Conservation (phyloP, 2,329 filamentous ascomycete species). For the Sphaceloma murrayae region DNA sequence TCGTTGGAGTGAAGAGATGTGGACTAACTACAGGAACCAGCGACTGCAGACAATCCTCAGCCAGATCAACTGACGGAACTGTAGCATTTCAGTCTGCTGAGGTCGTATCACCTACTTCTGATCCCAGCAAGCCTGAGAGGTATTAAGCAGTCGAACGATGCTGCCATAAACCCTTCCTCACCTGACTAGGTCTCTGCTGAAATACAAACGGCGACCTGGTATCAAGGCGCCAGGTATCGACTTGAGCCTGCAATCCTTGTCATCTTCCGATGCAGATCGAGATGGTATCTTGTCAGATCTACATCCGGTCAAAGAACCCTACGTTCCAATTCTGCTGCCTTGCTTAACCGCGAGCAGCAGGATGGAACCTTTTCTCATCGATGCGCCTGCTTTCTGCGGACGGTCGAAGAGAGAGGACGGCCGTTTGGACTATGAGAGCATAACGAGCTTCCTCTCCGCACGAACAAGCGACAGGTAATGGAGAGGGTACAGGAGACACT, state of each 20-base stretch:
- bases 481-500: background rate
- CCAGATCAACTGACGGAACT: background rate
- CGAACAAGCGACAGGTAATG: background rate
- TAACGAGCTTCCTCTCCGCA: background rate
- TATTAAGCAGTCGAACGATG: too few species aligned
- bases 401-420: constrained; percentile 17
- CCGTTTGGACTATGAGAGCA: background rate
- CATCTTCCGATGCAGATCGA: constrained; percentile 13
- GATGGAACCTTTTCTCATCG: constrained; percentile 16
- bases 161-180: too few species aligned
- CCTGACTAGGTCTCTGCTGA: too few species aligned
- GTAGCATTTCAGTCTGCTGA: too few species aligned
- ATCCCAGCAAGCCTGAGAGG: too few species aligned
- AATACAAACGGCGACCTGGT: too few species aligned
- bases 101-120: too few species aligned
- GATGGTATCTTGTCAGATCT: background rate
- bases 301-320: background rate
- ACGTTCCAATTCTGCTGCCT: background rate
- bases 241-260: too few species aligned
- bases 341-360: constrained; percentile 6
- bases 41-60: too few species aligned
- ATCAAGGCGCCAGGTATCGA: too few species aligned
- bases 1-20: background rate
- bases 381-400: constrained; percentile 6
- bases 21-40: too few species aligned